phyloP scores from a whole-genome alignment of 495 filamentous ascomycete genomes.

The Podospora anserina region DNA sequence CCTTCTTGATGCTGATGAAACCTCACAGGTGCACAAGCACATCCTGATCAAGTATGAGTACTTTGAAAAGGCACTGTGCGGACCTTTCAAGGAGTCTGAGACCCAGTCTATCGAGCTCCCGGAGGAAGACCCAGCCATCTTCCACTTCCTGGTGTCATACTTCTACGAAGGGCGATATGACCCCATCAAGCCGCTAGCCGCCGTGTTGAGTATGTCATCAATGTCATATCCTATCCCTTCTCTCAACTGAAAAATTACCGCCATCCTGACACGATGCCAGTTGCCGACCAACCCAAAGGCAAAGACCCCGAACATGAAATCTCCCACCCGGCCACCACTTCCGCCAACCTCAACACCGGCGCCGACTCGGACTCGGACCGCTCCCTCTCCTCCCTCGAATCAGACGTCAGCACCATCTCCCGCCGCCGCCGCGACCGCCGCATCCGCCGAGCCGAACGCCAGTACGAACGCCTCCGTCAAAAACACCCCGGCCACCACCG shows the following conservation, averaged over 20 bases:
- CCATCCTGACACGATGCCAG: slow-evolving; percentile 14
- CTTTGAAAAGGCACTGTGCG: slow-evolving; percentile 44
- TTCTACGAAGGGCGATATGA: slow-evolving; percentile 49
- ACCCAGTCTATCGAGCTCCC: slow-evolving; percentile 44
- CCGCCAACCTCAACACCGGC: slow-evolving; percentile 19
- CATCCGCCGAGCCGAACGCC: slow-evolving; percentile 36
- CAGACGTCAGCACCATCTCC: slow-evolving; percentile 37
- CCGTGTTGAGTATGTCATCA: slow-evolving; percentile 33
- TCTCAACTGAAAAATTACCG: not conserved
- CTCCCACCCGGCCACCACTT: slow-evolving; percentile 8
- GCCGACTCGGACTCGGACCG: slow-evolving; percentile 34
- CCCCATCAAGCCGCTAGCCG: slow-evolving; percentile 40
- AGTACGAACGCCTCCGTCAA: slow-evolving; percentile 37
- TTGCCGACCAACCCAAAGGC: slow-evolving; percentile 40
- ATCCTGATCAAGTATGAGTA: slow-evolving; percentile 45
- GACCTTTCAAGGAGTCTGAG: slow-evolving; percentile 40
- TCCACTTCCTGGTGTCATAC: slow-evolving; percentile 49
- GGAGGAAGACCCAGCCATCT: slow-evolving; percentile 49
- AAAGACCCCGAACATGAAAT: slow-evolving; percentile 35
- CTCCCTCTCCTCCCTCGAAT: slow-evolving; percentile 17
- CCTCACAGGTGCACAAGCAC: slow-evolving; percentile 38
- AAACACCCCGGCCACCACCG: slow-evolving; percentile 44
- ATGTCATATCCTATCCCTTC: not conserved
- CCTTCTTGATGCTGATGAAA: not conserved
- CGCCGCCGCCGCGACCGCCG: slow-evolving; percentile 35